phyloP scores from a whole-genome alignment of 164 flowering plant genomes.

The Dillenia suffruticosa region DNA sequence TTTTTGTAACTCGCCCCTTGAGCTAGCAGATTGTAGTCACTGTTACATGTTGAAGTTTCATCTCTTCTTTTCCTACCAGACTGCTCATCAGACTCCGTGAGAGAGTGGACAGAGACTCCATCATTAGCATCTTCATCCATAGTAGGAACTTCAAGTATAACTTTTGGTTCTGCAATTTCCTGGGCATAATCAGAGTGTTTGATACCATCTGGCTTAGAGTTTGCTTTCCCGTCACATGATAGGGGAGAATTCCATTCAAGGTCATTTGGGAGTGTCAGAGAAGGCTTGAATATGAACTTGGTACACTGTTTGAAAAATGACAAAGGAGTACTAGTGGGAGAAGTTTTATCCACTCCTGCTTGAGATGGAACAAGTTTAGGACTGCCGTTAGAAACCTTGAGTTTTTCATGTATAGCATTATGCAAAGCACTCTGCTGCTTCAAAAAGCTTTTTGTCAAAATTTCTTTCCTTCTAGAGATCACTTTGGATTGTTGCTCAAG shows the following conservation, averaged over 20 bases:
- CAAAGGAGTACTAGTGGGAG: conserved; percentile 43
- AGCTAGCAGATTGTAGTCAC: conserved; percentile 17
- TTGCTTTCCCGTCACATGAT: conserved; percentile 18
- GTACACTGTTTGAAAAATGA: conserved; percentile 76
- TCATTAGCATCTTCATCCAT: conserved; percentile 16
- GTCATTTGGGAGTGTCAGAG: conserved; percentile 25
- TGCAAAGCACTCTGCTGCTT: conserved; percentile 16
- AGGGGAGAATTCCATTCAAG: conserved; percentile 9
- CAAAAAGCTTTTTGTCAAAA: conserved; percentile 18
- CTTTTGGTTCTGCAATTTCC: conserved; percentile 33
- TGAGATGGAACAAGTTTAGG: conserved; percentile 14
- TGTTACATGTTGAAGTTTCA: conserved; percentile 12
- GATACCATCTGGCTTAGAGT: conserved; percentile 9
- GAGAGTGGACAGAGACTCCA: conserved; percentile 9
- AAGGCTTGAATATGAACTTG: conserved; percentile 44
- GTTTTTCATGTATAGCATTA: conserved; percentile 13
- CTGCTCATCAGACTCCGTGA: conserved; percentile 18
- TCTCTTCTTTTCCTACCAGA: conserved; percentile 43
- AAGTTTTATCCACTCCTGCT: conserved; percentile 19
- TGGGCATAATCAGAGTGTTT: conserved; percentile 1
- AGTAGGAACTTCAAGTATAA: conserved; percentile 37
- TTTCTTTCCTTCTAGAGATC: conserved; percentile 17
- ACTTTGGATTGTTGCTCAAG: conserved; percentile 21
- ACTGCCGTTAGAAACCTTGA: conserved; percentile 13
- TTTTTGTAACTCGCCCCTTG: conserved; percentile 38